These are phyloP conservation scores for Hyphopichia khmerensis DNA, from an alignment of 1,139 yeast genomes.

Conservation along the genomic window DNA sequence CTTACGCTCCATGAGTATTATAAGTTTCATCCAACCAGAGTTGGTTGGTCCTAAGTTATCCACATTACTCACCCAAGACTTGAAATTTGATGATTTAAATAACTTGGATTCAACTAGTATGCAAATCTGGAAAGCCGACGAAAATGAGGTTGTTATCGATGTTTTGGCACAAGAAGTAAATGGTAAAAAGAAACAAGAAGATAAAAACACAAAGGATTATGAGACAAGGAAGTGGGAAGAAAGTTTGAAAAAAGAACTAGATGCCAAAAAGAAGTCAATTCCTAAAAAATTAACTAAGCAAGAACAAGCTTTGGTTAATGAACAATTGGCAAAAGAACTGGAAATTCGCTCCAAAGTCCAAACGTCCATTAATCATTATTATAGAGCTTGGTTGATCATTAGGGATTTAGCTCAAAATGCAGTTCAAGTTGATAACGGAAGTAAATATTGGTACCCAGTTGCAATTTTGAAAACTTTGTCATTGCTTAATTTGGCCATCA, in stretches of 20 bases:
- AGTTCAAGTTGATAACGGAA: slow-evolving; percentile 62
- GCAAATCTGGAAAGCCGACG: slow-evolving; percentile 64
- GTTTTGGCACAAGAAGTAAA: slow-evolving; percentile 48
- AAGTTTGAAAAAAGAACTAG: slow-evolving; percentile 70
- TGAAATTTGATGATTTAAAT: slow-evolving; percentile 33
- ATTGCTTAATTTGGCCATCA: slow-evolving; percentile 34
- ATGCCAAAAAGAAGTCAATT: slow-evolving; percentile 45
- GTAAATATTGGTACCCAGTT: slow-evolving; percentile 67
- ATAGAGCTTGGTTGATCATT: slow-evolving; percentile 54
- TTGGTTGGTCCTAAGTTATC: slow-evolving; percentile 54
- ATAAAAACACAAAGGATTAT: slow-evolving; percentile 76
- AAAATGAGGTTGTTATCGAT: slow-evolving; percentile 69
- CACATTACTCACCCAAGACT: slow-evolving; percentile 37
- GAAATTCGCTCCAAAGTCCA: slow-evolving; percentile 50
- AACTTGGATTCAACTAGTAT: slow-evolving; percentile 30
- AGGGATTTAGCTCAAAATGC: slow-evolving; percentile 53
- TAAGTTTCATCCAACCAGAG: slow-evolving; percentile 69
- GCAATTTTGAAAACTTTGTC: slow-evolving; percentile 50
- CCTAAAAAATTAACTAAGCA: slow-evolving; percentile 69
- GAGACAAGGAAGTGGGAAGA: slow-evolving; percentile 92
- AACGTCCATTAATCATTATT: slow-evolving; percentile 32
- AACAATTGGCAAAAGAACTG: slow-evolving; percentile 62
- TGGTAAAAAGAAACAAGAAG: slow-evolving; percentile 22
- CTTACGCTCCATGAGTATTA: slow-evolving; percentile 57
- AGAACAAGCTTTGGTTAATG: slow-evolving; percentile 61